phyloP scores from a whole-genome alignment of 2,329 filamentous ascomycete species.

The Pseudogymnoascus sp. region DNA sequence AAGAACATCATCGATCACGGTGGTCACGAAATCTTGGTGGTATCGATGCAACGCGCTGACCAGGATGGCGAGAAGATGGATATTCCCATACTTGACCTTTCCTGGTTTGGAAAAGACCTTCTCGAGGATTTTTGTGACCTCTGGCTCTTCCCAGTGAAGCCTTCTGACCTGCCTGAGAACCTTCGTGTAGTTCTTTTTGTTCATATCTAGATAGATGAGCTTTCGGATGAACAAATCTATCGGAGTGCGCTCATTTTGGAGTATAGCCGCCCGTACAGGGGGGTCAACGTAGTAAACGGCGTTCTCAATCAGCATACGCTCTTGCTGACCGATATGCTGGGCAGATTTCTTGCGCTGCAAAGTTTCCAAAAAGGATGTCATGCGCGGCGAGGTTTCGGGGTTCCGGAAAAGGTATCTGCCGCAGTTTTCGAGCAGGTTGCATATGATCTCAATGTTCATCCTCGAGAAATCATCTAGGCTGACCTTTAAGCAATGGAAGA shows the following conservation, averaged over 20 bases:
- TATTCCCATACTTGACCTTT: constrained; percentile 96
- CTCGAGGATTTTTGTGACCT: constrained; percentile 54
- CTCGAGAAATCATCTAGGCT: constrained; percentile 95
- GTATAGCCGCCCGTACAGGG: constrained; percentile 84
- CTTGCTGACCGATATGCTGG: constrained; percentile 89
- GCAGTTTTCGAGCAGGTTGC: constrained; percentile 92
- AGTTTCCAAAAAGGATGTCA: constrained; percentile 90
- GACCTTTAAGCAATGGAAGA: constrained; percentile 97
- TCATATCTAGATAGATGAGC: constrained; percentile 87
- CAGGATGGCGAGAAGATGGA: constrained; percentile 86
- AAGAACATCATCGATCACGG: constrained; percentile 84
- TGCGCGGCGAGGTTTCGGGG: constrained; percentile 84
- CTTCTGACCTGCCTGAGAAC: constrained; percentile 90
- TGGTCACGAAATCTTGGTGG: constrained; percentile 83
- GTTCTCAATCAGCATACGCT: constrained; percentile 97
- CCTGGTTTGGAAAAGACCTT: constrained; percentile 94
- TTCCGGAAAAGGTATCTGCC: constrained; percentile 90
- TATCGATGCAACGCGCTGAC: constrained; percentile 85
- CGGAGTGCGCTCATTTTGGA: constrained; percentile 92
- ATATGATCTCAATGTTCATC: constrained; percentile 99
- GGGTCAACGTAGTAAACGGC: constrained; percentile 97
- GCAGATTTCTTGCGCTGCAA: constrained; percentile 92
- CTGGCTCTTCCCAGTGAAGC: constrained; percentile 92
- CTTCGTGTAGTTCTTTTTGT: constrained; percentile 88
- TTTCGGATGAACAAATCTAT: constrained; percentile 91